These are phyloP conservation scores for Gillenia trifoliata DNA, from an alignment of 306 rosid species.

Conservation along the genomic window DNA sequence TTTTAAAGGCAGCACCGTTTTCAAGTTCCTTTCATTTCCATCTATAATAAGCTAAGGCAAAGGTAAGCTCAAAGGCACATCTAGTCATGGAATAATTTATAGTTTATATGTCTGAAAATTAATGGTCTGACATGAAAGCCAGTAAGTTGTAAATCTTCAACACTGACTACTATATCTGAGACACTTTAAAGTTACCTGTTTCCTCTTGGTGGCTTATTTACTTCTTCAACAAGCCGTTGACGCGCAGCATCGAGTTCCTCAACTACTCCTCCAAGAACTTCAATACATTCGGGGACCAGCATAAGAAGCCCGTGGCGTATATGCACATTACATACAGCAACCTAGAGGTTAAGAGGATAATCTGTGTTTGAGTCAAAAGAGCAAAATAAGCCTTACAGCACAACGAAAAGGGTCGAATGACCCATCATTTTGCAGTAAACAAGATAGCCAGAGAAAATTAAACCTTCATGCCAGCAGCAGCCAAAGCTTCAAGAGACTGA, in stretches of 20 bases:
- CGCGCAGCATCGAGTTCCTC: slow-evolving; percentile 85
- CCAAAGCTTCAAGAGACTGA: slow-evolving; percentile 64
- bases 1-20: background rate
- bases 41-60: background rate
- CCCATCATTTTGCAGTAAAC: background rate
- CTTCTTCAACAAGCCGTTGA: slow-evolving; percentile 65
- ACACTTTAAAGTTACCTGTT: slow-evolving; percentile 46
- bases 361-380: slow-evolving; percentile 20
- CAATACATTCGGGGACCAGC: slow-evolving; percentile 81
- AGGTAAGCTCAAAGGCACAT: too few relatives aligned
- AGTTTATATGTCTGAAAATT: background rate
- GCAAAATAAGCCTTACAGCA: background rate
- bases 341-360: slow-evolving; percentile 42
- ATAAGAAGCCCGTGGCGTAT: slow-evolving; percentile 79
- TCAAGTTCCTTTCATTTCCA: background rate
- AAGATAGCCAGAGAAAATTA: background rate
- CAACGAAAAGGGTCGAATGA: background rate
- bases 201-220: slow-evolving; percentile 87
- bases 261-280: slow-evolving; percentile 79
- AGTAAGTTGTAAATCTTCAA: background rate
- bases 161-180: slow-evolving; percentile 4
- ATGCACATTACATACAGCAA: slow-evolving; percentile 61
- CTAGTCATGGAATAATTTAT: background rate
- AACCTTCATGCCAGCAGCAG: slow-evolving; percentile 90
- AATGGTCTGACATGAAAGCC: background rate